phyloP scores from a whole-genome alignment of 23 red algal genomes.

The Gracilaria vermiculophylla region DNA sequence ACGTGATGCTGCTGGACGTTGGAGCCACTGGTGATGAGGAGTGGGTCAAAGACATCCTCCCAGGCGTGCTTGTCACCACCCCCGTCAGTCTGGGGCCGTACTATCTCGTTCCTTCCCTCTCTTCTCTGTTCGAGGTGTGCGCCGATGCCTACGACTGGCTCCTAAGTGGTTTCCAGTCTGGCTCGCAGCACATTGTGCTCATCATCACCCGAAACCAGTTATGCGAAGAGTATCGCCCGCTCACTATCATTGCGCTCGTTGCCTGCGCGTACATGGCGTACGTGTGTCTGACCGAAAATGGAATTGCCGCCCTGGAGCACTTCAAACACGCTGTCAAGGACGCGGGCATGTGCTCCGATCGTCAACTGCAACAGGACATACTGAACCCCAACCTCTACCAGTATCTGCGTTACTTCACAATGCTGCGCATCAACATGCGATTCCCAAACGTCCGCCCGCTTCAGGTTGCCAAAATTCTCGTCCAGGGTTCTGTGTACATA shows the following conservation, averaged over 20 bases:
- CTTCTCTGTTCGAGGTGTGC: slow-evolving; percentile 68
- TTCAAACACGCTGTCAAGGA: slow-evolving; percentile 33
- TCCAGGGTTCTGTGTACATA: slow-evolving; percentile 70
- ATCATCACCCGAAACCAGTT: slow-evolving; percentile 53
- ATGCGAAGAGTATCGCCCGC: slow-evolving; percentile 45
- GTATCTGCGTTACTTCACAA: slow-evolving; percentile 65
- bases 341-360: slow-evolving; percentile 46
- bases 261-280: slow-evolving; percentile 66
- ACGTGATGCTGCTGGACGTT: slow-evolving; percentile 57
- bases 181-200: slow-evolving; percentile 62
- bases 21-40: slow-evolving; percentile 15
- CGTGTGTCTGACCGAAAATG: slow-evolving; percentile 43
- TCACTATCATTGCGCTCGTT: slow-evolving; percentile 58
- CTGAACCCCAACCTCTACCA: slow-evolving; percentile 45
- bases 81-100: slow-evolving; percentile 58
- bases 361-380: slow-evolving; percentile 39
- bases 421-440: slow-evolving; percentile 48
- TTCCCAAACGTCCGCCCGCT: slow-evolving; percentile 62
- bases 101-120: slow-evolving; percentile 54
- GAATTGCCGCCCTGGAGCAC: slow-evolving; percentile 53
- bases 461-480: slow-evolving; percentile 69
- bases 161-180: slow-evolving; percentile 15
- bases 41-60: slow-evolving; percentile 50
- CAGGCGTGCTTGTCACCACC: slow-evolving; percentile 51
- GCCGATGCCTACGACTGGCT: slow-evolving; percentile 66